Percentiles rank a stretch among this genome's conserved stretches.
These are phyloP conservation scores for Fraxinus americana DNA, from an alignment of 257 asterid species.

Conservation along the genomic window DNA sequence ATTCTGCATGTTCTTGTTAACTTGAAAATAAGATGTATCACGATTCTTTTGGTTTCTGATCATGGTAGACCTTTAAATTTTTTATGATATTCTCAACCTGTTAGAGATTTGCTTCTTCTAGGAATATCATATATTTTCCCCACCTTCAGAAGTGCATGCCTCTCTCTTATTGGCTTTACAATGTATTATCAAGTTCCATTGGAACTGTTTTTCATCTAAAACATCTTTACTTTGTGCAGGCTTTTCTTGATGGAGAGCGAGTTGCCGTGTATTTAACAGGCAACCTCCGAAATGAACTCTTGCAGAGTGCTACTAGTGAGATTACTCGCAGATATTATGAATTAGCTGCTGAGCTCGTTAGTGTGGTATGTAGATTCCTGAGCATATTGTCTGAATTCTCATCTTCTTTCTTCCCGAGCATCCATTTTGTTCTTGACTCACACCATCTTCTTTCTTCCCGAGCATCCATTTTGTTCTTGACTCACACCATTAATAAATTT, in stretches of 20 bases:
- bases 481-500: constrained; percentile 8
- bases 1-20: too few relatives aligned
- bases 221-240: constrained; percentile 41
- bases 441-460: not conserved
- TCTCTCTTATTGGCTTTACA: not conserved
- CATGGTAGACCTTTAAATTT: not conserved
- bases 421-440: constrained; percentile 19
- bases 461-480: constrained; percentile 13
- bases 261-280: constrained; percentile 59
- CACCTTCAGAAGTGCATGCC: not conserved
- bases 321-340: constrained; percentile 78
- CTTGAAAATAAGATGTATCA: too few relatives aligned
- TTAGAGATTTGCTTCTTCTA: not conserved
- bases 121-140: not conserved
- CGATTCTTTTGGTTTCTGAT: not conserved
- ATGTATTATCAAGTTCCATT: not conserved
- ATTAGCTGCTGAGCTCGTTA: constrained; percentile 80
- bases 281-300: constrained; percentile 63
- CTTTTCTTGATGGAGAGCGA: constrained; percentile 81
- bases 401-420: not conserved
- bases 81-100: not conserved
- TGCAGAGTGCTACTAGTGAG: constrained; percentile 69
- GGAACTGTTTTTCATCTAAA: not conserved
- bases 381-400: not conserved
- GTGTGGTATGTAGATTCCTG: constrained; percentile 57